phyloP scores from a whole-genome alignment of 768 basidiomycete genomes.

The Dentipellis fragilis region DNA sequence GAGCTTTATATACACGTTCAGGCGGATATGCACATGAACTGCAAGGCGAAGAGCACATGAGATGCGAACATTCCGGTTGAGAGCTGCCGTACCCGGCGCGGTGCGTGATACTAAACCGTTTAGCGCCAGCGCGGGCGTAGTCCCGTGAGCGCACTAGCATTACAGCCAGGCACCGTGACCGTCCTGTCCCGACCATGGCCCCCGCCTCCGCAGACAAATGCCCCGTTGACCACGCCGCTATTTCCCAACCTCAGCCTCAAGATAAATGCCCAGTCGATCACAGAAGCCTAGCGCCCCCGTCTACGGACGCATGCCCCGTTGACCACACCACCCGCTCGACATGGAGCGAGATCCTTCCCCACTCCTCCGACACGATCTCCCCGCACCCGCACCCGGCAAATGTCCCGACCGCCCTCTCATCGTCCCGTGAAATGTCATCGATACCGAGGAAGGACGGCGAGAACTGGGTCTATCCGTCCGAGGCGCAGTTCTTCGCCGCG shows the following conservation, averaged over 20 bases:
- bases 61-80: too few relatives aligned
- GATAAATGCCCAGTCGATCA: conserved; percentile 44
- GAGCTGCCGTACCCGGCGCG: too few relatives aligned
- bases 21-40: too few relatives aligned
- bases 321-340: conserved; percentile 41
- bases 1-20: too few relatives aligned
- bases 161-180: too few relatives aligned
- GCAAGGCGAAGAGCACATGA: too few relatives aligned
- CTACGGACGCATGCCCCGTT: conserved; percentile 47
- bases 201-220: conserved; percentile 14
- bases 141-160: too few relatives aligned
- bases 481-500: conserved; percentile 97
- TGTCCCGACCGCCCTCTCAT: conserved; percentile 35
- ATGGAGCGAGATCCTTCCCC: conserved; percentile 16
- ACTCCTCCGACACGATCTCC: conserved; percentile 12
- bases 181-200: too few relatives aligned
- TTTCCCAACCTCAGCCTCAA: conserved; percentile 2
- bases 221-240: conserved; percentile 22
- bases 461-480: conserved; percentile 97
- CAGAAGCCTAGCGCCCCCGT: conserved; percentile 11
- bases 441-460: conserved; percentile 67
- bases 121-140: too few relatives aligned
- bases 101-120: too few relatives aligned
- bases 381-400: background rate
- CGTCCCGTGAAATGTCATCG: conserved; percentile 73